A percentile compares a stretch with the other conserved stretches of the same genome.
These are phyloP conservation scores for Tricholoma sp. DNA, from an alignment of 768 basidiomycete species.

Conservation along the genomic window DNA sequence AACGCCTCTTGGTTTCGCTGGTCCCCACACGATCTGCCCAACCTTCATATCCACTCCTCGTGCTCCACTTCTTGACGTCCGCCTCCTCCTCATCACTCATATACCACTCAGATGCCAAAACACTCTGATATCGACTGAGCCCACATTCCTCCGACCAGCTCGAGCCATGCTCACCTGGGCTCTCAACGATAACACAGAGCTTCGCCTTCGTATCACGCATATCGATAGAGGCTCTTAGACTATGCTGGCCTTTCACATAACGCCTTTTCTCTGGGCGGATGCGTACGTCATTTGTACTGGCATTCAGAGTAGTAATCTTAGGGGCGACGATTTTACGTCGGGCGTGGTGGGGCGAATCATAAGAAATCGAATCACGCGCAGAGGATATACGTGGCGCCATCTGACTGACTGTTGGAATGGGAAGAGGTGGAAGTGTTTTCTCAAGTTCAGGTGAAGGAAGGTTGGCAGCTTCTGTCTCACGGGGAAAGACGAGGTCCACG, in stretches of 20 bases:
- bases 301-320: not conserved
- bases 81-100: constrained; percentile 15
- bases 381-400: not conserved
- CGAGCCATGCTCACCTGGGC: constrained; percentile 27
- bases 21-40: constrained; percentile 11
- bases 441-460: not conserved
- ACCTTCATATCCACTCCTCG: constrained; percentile 22
- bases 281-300: not conserved
- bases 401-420: not conserved
- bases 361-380: not conserved
- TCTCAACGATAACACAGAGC: constrained; percentile 29
- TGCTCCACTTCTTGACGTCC: constrained; percentile 21
- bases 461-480: not conserved
- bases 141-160: constrained; percentile 24
- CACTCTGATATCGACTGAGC: constrained; percentile 8
- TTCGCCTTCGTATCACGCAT: constrained; percentile 10
- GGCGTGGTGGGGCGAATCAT: not conserved
- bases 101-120: constrained; percentile 11
- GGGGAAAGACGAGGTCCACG: constrained; percentile 54
- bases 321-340: not conserved
- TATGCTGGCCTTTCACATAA: not conserved
- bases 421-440: not conserved
- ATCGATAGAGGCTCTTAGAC: not conserved
- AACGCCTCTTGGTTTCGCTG: not conserved
- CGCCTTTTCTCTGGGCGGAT: not conserved